Conservation (phyloP, 2,329 filamentous ascomycete species). For the Nemania diffusa region DNA sequence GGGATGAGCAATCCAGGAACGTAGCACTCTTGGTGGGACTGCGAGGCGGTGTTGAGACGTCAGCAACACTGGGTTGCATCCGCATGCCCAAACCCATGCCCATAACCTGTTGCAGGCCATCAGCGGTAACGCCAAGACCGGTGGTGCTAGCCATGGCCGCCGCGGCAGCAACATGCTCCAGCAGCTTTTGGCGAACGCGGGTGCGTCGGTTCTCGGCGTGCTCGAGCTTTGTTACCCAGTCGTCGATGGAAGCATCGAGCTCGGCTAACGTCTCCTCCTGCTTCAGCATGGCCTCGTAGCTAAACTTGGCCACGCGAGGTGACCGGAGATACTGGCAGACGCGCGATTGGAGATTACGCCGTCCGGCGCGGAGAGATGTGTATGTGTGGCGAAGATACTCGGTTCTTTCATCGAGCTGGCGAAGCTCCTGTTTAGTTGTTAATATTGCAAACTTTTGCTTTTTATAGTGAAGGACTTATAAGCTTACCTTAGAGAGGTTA, state of each 20-base stretch:
- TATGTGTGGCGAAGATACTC: constrained; percentile 83
- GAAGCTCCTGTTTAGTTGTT: constrained; percentile 67
- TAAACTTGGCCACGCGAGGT: constrained; percentile 76
- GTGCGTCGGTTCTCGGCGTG: constrained; percentile 81
- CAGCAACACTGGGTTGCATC: constrained; percentile 51
- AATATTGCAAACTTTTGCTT: neutral
- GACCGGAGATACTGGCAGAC: constrained; percentile 82
- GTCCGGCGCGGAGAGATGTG: constrained; percentile 77
- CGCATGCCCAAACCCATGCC: constrained; percentile 54
- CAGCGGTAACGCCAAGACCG: constrained; percentile 50
- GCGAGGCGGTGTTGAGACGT: constrained; percentile 67
- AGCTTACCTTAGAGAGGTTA: constrained; percentile 68
- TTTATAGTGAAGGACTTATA: neutral
- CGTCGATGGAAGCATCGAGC: constrained; percentile 80
- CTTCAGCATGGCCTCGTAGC: constrained; percentile 78
- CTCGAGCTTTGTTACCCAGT: constrained; percentile 84
- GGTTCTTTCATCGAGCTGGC: constrained; percentile 78
- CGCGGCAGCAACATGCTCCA: constrained; percentile 83
- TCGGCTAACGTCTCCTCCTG: constrained; percentile 83
- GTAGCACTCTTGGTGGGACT: constrained; percentile 63
- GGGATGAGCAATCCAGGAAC: constrained; percentile 45
- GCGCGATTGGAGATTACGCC: constrained; percentile 78
- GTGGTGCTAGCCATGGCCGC: constrained; percentile 59
- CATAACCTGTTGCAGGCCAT: constrained; percentile 55
- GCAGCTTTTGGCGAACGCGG: constrained; percentile 79